Base-by-base conservation (phyloP, 768 basidiomycete species). In the Pleurotus giganteus region DNA sequence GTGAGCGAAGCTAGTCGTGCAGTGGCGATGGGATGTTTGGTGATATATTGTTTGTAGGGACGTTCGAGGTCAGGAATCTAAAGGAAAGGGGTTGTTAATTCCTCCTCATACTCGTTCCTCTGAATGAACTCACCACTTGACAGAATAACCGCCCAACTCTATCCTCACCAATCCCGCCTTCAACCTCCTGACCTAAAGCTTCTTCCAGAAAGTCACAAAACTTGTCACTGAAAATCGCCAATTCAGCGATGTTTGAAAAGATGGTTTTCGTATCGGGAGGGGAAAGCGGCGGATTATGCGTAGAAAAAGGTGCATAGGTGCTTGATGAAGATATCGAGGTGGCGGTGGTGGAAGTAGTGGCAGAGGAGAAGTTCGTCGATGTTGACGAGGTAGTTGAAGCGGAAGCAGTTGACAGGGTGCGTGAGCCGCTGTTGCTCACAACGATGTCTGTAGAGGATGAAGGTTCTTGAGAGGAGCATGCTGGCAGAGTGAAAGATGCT, bases 41-140 rank as follows among this genome's bases (percentile, higher is more conserved):
- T 89, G 65, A 94, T 92, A 67, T 94, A 94, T 13, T 79, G 73
- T 66, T 83, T 89, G 66, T 91, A 94, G 13, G 84, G 82, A 9
- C 77, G 76, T 63, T 90, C 87, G 58, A 94, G 72, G 32, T 77
- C 76, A 23, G 89, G 82, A 42, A 87, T 82, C 89, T 91, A 57
- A 1, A 26, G 9, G 7, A 32, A 37, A 36, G 5, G 52, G 4
- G 39, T 37, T 32, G 46, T 47, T 6, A 55, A 39, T 51, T 63
- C 15, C 51, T 56, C 24, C 52, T 43, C 49, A 36, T 15, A 56
- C 34, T 50, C 29, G 43, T 36, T 8, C 15, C 15, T 8, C 24
- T 13, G 23, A 27, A 56, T 53, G 15, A n/a, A 78, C 87, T 62
- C 63, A 89, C 89, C 60, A 80, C 79, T 57, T 81, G 75, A 23